Evolutionary conservation across 2,329 filamentous ascomycete genomes (phyloP), one percentile per base, ranked within the genome.

Genomic region (Arthrobotrys musiformis): DNA sequence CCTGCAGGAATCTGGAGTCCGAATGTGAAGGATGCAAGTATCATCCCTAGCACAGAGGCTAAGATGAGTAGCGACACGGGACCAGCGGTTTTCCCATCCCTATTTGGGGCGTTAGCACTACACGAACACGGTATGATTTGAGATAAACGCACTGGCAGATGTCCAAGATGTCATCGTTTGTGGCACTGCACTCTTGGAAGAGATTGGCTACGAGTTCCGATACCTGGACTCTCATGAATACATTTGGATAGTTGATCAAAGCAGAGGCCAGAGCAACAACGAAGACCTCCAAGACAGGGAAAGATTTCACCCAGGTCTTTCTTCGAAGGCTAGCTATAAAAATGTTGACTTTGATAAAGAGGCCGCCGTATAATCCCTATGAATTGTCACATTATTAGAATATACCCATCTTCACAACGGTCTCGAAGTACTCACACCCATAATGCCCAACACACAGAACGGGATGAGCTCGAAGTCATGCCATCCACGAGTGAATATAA

Each of bases 321-420:
- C 91, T 91, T 81, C 94, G 92, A 90, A 93, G 96, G 80, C 88
- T 86, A 1, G 93, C 92, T 42, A 98, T 87, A 74, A 88, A 88
- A 90, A 97, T 96, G 84, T 99, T 99, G 74, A 93, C 86, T 81
- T 93, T 94, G 85, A 98, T 97, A 83, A 99, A 97, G 63, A 97
- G 88, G 1, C 93, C 94, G 6, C 95, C 95, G 81, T 97, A 98
- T 0, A 98, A 85, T n/a, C 95, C 95, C 87, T 88, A 62, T 15
- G 9, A 48, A 44, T 33, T 19, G 17, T 22, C 8, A 22, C 1
- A 1, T 15, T n/a, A n/a, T 24, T 61, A 15, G 13, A 28, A 15
- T 9, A 1, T 8, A 30, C 9, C 0, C 22, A 24, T n/a, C 11
- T 4, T 30, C 30, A 30, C 5, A 13, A 5, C 2, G 9, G n/a